A percentile compares a stretch with the other conserved stretches of the same genome.
Evolutionary conservation across 2,329 filamentous ascomycete genomes (phyloP).

Genomic region (Hypomyces rosellus): DNA sequence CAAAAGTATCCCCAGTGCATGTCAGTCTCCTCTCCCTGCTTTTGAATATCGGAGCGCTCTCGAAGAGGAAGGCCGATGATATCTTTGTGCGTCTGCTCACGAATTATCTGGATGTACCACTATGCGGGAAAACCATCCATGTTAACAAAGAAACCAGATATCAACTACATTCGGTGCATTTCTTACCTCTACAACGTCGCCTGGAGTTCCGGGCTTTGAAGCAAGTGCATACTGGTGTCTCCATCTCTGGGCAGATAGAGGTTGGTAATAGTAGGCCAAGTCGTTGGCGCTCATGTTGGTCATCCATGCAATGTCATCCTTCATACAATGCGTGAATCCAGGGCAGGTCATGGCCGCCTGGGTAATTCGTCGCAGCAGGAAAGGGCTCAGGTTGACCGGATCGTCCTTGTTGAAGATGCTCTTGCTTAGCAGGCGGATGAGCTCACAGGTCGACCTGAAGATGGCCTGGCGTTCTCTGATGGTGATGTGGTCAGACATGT

Average conservation of each 20-base stretch:
- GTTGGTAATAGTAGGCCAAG: conserved; percentile 37
- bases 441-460: conserved; percentile 42
- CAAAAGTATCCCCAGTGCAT: conserved; percentile 49
- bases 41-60: conserved; percentile 25
- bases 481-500: conserved; percentile 49
- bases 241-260: conserved; percentile 44
- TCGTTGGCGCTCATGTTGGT: conserved; percentile 24
- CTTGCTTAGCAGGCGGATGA: conserved; percentile 40
- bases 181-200: conserved; percentile 51
- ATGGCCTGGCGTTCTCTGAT: conserved; percentile 49
- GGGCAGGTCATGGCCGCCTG: conserved; percentile 49
- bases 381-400: conserved; percentile 41
- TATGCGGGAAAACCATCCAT: conserved; percentile 20
- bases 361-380: conserved; percentile 48
- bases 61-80: conserved; percentile 34
- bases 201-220: conserved; percentile 40
- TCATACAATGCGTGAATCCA: conserved; percentile 56
- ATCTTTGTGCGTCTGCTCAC: conserved; percentile 42
- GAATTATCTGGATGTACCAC: conserved; percentile 53
- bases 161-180: neutral
- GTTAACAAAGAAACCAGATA: neutral
- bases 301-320: conserved; percentile 50
- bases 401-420: conserved; percentile 35
- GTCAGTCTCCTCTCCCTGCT: conserved; percentile 27
- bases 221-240: conserved; percentile 45